phyloP scores from a whole-genome alignment of 73 alveolate genomes.

The Paramecium bursaria region DNA sequence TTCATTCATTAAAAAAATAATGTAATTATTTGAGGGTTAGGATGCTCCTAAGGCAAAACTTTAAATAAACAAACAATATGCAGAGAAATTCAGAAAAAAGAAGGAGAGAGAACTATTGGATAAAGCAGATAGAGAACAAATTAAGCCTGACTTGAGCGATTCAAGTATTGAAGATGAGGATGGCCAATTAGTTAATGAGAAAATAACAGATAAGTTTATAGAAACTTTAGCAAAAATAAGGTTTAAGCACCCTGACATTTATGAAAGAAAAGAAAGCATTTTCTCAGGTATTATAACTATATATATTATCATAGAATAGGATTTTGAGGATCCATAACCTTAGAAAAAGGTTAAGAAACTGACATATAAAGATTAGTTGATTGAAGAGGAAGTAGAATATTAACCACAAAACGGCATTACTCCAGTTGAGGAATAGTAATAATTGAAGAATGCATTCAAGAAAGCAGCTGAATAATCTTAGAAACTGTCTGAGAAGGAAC shows the following conservation, averaged over 20 bases:
- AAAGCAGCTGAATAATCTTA: conserved; percentile 58
- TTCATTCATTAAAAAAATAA: not conserved
- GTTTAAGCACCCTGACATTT: conserved; percentile 64
- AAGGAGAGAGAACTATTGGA: conserved; percentile 57
- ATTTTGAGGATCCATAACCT: conserved; percentile 52
- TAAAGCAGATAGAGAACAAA: conserved; percentile 35
- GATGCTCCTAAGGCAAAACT: conserved; percentile 39
- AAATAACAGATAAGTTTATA: conserved; percentile 52
- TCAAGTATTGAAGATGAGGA: conserved; percentile 56
- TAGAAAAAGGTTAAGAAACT: conserved; percentile 10
- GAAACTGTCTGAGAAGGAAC: conserved; percentile 19
- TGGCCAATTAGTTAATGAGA: conserved; percentile 63
- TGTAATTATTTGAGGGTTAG: conserved; percentile 55
- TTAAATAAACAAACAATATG: conserved; percentile 50
- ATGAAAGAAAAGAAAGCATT: conserved; percentile 22
- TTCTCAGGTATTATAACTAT: conserved; percentile 3
- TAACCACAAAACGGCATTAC: conserved; percentile 49
- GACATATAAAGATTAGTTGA: conserved; percentile 54
- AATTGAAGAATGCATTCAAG: conserved; percentile 58
- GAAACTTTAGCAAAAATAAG: conserved; percentile 69
- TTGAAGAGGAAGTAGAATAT: conserved; percentile 58
- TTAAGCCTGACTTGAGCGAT: conserved; percentile 2
- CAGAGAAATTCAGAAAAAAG: conserved; percentile 46
- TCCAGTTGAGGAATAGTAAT: conserved; percentile 54
- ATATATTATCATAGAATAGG: conserved; percentile 44